Evolutionary conservation across 2,329 filamentous ascomycete genomes (phyloP), one percentile per base, ranked within the genome.

Genomic region (Chaetomium globosum): DNA sequence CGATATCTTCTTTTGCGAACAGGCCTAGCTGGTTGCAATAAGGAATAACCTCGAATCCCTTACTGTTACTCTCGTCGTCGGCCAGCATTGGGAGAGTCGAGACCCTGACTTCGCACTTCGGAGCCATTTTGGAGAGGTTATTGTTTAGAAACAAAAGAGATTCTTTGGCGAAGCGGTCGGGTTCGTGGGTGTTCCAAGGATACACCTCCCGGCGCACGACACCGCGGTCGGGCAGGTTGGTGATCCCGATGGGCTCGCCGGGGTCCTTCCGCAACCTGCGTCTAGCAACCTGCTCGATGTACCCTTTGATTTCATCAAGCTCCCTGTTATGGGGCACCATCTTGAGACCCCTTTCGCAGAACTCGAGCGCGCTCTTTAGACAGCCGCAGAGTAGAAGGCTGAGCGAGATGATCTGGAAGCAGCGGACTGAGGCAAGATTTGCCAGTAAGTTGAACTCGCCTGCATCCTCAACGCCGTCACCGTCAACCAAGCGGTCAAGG

Each of bases 1-100:
- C 79, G 46, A 98, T 91, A 69, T 96, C 89, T 68, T 91, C 85
- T 71, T 87, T 91, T 8, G 93, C 94, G 75, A 98, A 98, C 3
- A 99, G 84, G 4, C 95, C 95, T 0, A 99, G 84, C 76, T 99
- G 95, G 66, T 85, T 84, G 70, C 87, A 88, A 5, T 85, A 89
- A 9, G 82, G 79, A 19, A 82, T 83, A 49, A 79, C 79, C n/a
- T 82, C 79, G 69, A 80, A 81, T 30, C 73, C 74, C 65, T 83
- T 80, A 1, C 80, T 82, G 31, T 78, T 77, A 64, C 83, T 84
- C 4, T 83, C 84, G 28, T 80, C 79, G 56, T 84, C 81, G 12
- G 88, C 80, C 28, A 98, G 79, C 0, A 91, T 80, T 0, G 94
- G 95, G 4, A 99, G 79, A 36, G 89, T 84, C 0, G 92, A 87